phyloP scores from a whole-genome alignment of 768 basidiomycete species.

The Tulasnella sp. region DNA sequence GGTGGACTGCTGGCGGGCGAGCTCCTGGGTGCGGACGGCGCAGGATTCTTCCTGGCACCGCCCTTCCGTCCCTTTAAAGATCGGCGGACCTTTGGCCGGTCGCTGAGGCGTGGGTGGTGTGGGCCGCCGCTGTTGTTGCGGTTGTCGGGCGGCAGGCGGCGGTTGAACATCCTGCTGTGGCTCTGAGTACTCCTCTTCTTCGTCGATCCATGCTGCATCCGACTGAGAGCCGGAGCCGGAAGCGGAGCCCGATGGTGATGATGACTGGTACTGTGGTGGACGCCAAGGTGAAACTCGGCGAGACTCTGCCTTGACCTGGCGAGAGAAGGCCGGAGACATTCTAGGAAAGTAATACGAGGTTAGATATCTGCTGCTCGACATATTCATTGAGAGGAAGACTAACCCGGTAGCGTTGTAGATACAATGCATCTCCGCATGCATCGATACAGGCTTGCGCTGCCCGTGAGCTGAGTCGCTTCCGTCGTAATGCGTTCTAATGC shows the following conservation, averaged over 20 bases:
- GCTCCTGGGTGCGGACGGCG: not conserved
- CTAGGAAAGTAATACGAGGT: not conserved
- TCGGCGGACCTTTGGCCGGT: constrained; percentile 27
- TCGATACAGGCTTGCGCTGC: constrained; percentile 43
- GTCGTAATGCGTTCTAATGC: constrained; percentile 53
- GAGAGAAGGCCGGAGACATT: constrained; percentile 29
- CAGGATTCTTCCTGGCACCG: constrained; percentile 29
- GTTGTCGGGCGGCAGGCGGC: not conserved
- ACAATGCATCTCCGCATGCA: constrained; percentile 66
- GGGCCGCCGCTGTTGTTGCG: constrained; percentile 6
- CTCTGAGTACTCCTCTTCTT: constrained; percentile 10
- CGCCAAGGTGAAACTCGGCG: constrained; percentile 26
- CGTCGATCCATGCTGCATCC: constrained; percentile 31
- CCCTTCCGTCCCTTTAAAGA: constrained; percentile 31
- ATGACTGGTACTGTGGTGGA: not conserved
- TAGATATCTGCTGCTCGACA: not conserved
- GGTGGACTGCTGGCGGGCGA: constrained; percentile 10
- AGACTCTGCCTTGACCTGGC: constrained; percentile 23
- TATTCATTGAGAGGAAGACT: not conserved
- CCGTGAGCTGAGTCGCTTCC: constrained; percentile 47
- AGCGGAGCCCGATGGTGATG: not conserved
- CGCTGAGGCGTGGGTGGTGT: not conserved
- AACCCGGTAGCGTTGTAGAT: constrained; percentile 52
- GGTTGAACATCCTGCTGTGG: constrained; percentile 21
- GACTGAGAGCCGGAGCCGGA: not conserved